Base-by-base conservation (phyloP, 179 eudicot genomes). In the Actinidia chinensis region DNA sequence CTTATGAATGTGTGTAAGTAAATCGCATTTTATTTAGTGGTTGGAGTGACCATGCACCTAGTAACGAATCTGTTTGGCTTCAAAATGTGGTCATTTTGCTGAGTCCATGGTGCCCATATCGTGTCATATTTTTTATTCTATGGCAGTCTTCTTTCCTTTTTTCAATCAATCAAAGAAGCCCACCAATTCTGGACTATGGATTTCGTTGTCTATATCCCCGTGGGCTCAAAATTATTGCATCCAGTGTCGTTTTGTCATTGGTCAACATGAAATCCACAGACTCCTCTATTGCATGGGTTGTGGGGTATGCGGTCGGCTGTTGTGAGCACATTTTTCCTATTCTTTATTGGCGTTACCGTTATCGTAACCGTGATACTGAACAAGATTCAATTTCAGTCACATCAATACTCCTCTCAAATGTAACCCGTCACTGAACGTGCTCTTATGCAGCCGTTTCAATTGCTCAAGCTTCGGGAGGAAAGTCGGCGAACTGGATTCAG, bases 261-360 rank as follows among this genome's bases (percentile, higher is more conserved):
- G 86, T 95, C 44, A 85, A 80, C 72, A 90, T 81, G 97, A 92
- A 79, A 87, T 47, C 97, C 98, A 33, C 88, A 82, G 70, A 87
- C 92, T 51, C 98, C 97, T 20, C 78, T 92, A 84, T 87, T 86
- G 83, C 89, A 68, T 93, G 97, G 97, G 81, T 92, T 74, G 86
- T 93, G 81, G 95, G 95, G 65, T 92, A 93, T 79, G 89, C 95
- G 50, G 69, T 79, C 81, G 98, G 97, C 8, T 93, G 98, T 79
- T 68, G 79, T 46, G 89, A 10, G 90, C 85, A 76, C 87, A n/a
- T n/a, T n/a, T n/a, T 93, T 78, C 97, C 97, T 47, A 80, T 90
- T 56, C 82, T 90, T 15, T 92, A 87, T 66, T 93, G 97, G 98
- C 89, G 92, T 48, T 93, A 83, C 78, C 79, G 82, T 75, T 80